Base-by-base conservation (phyloP, 768 basidiomycete species). In the Sarcomyxa edulis region DNA sequence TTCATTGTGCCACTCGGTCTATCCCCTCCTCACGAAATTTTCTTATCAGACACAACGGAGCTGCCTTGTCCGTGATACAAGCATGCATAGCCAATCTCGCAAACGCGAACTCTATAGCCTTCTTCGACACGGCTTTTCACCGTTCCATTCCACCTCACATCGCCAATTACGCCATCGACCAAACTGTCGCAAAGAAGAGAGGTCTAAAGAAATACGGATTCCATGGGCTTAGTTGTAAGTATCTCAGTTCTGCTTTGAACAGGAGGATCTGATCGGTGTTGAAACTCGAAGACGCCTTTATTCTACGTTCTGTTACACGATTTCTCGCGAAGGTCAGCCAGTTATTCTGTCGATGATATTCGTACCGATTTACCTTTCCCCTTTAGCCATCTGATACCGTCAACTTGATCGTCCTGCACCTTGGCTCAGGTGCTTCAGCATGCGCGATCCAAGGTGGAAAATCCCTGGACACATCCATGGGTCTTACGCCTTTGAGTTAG, bases 161-260 rank as follows among this genome's bases (percentile, higher is more conserved):
- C 38, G 74, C 84, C 26, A 84, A 76, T 36, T 94, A 92, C 53
- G 78, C 90, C 0, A 81, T 95, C 37, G 64, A 83, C 45, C 83
- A 74, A 48, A 53, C 62, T 7, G 61, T 84, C 30, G 77, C 84
- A 0, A 65, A 65, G 26, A 61, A 74, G 30, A 76, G 78, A 31
- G 84, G 85, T 1, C 67, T 95, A 31, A 78, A 78, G 54, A 93
- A 91, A 59, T 95, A 94, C 52, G 93, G 93, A 12, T 93, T 93
- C 58, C 93, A 96, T 50, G 93, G 93, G 2, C 54, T 92, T 48
- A 83, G 81, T 48, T 86, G 82, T 76, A 44, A 21, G 73, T 61
- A 31, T 14, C 3, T 9, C 26, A 37, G n/a, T 7, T 40, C 18
- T 20, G 8, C 30, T n/a, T 26, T 33, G 16, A 16, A 15, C 5